Percentiles rank a stretch among this genome's conserved stretches.
phyloP scores from a whole-genome alignment of 192 early-diverging fungal genomes.

The Rhizoclosmatium globosum region DNA sequence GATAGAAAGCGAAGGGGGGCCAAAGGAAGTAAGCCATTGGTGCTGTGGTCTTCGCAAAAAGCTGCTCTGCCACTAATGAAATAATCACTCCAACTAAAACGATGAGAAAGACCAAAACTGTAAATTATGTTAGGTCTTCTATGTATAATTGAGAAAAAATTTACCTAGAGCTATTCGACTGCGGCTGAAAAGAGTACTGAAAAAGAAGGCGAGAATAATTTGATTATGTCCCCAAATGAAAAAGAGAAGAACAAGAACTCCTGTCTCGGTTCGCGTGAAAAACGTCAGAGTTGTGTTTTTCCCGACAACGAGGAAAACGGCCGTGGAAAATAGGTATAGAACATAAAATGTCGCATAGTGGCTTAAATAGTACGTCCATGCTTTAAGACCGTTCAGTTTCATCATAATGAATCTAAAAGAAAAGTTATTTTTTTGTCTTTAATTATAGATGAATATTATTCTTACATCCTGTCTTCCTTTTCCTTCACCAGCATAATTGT shows the following conservation, averaged over 20 bases:
- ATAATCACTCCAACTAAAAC: slow-evolving; percentile 73
- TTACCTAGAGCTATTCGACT: slow-evolving; percentile 61
- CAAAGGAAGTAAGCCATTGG: slow-evolving; percentile 69
- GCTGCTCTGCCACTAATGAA: slow-evolving; percentile 57
- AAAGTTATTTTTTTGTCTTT: background rate
- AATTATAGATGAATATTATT: background rate
- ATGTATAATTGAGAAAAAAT: background rate
- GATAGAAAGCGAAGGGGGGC: slow-evolving; percentile 84
- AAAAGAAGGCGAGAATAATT: slow-evolving; percentile 72
- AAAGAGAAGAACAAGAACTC: slow-evolving; percentile 65
- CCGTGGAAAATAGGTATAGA: slow-evolving; percentile 25
- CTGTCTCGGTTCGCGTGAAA: slow-evolving; percentile 63
- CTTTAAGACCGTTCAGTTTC: slow-evolving; percentile 75
- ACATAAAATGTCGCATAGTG: slow-evolving; percentile 40
- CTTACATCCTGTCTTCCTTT: slow-evolving; percentile 70
- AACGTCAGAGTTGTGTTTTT: slow-evolving; percentile 64
- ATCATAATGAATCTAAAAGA: slow-evolving; percentile 59
- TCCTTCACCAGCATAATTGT: slow-evolving; percentile 76
- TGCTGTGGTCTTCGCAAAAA: slow-evolving; percentile 49
- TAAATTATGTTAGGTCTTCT: background rate
- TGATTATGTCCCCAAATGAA: slow-evolving; percentile 74
- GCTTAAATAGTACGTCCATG: slow-evolving; percentile 57
- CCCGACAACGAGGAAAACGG: slow-evolving; percentile 68
- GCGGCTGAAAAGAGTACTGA: slow-evolving; percentile 70
- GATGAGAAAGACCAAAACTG: slow-evolving; percentile 71